Evolutionary conservation across 2,329 filamentous ascomycete species (phyloP).

Genomic region (Neopestalotiopsis sp.): DNA sequence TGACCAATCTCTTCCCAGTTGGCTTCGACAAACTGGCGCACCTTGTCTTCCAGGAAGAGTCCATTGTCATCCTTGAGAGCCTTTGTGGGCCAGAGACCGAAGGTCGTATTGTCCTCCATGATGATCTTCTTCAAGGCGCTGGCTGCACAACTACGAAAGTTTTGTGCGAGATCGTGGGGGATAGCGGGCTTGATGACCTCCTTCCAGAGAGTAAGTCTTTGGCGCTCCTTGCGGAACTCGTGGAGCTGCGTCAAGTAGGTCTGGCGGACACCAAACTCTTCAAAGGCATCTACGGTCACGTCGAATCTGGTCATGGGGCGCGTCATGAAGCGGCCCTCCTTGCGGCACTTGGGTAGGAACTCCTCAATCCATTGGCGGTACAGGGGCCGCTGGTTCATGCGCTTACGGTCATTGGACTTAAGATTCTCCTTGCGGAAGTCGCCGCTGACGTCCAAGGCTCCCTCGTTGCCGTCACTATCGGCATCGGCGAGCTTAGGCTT

Average conservation of each 20-base stretch:
- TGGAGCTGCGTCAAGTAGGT: slow-evolving; percentile 51
- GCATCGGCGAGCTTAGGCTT: slow-evolving; percentile 29
- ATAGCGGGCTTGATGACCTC: slow-evolving; percentile 48
- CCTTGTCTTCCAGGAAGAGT: slow-evolving; percentile 48
- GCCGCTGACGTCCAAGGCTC: slow-evolving; percentile 25
- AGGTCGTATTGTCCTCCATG: slow-evolving; percentile 47
- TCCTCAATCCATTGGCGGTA: slow-evolving; percentile 68
- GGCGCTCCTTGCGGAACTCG: slow-evolving; percentile 47
- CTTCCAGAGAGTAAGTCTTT: slow-evolving; percentile 50
- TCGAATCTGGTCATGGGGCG: slow-evolving; percentile 42
- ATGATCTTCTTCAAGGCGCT: slow-evolving; percentile 55
- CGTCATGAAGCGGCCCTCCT: slow-evolving; percentile 41
- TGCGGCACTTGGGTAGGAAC: slow-evolving; percentile 61
- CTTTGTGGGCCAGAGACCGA: slow-evolving; percentile 38
- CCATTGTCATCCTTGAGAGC: slow-evolving; percentile 43
- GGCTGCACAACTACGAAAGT: slow-evolving; percentile 9
- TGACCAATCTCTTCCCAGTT: slow-evolving; percentile 45
- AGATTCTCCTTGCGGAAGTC: slow-evolving; percentile 43
- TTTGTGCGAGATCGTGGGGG: slow-evolving; percentile 27
- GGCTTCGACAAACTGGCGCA: slow-evolving; percentile 47
- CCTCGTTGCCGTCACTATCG: slow-evolving; percentile 37
- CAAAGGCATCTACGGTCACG: slow-evolving; percentile 60
- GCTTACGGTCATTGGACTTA: slow-evolving; percentile 61
- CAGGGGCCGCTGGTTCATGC: slow-evolving; percentile 59
- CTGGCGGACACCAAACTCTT: slow-evolving; percentile 49